phyloP scores from a whole-genome alignment of 257 asterid species.

The Coffea canephora region DNA sequence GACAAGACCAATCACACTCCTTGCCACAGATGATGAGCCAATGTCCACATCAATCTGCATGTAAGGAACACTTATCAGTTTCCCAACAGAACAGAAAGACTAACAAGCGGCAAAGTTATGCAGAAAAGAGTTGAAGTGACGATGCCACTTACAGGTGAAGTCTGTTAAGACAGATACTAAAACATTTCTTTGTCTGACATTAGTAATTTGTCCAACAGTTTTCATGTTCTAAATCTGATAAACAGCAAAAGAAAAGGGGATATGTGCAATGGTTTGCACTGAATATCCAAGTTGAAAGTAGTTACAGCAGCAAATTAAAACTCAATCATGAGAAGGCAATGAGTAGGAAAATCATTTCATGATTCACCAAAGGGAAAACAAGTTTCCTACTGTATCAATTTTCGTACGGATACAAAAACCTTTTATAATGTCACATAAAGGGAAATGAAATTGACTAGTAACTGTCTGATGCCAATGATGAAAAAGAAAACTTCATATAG shows the following conservation, averaged over 20 bases:
- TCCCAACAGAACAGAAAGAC: not conserved
- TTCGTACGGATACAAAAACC: too few relatives aligned
- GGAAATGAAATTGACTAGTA: too few relatives aligned
- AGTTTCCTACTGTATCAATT: too few relatives aligned
- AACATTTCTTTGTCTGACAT: not conserved
- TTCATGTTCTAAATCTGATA: not conserved
- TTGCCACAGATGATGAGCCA: slow-evolving; percentile 98
- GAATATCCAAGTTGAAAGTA: not conserved
- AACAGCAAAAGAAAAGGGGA: not conserved
- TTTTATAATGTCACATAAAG: too few relatives aligned
- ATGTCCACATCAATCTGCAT: slow-evolving; percentile 97
- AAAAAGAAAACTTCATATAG: too few relatives aligned
- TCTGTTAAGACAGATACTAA: not conserved
- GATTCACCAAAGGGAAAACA: too few relatives aligned
- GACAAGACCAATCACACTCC: slow-evolving; percentile 86
- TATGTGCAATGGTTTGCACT: not conserved
- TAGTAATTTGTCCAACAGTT: not conserved
- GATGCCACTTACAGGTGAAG: not conserved
- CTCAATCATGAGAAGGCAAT: not conserved
- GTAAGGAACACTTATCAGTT: slow-evolving; percentile 2
- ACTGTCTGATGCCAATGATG: not conserved
- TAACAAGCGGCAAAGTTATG: not conserved
- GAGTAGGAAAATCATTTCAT: too few relatives aligned
- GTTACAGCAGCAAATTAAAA: not conserved
- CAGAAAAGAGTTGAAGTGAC: not conserved